Evolutionary conservation across 441 rosid genomes (phyloP).

Genomic region (Corymbia calophylla): DNA sequence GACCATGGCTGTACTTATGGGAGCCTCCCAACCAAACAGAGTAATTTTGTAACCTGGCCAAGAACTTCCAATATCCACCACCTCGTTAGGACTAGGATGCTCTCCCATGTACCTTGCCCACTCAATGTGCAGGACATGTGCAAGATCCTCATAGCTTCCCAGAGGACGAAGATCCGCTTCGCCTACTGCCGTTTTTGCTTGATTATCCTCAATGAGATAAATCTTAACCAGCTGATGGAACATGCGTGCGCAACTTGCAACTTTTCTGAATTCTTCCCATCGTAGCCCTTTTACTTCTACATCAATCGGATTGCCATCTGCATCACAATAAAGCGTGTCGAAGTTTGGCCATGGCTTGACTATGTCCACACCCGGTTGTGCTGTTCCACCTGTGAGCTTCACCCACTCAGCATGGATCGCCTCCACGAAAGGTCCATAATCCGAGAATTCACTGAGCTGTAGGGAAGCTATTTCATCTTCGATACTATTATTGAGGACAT

Average conservation of each 20-base stretch:
- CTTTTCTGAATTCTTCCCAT: neutral
- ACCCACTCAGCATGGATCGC: neutral
- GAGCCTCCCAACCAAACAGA: neutral
- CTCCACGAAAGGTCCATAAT: neutral
- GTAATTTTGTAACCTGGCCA: neutral
- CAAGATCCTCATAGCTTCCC: neutral
- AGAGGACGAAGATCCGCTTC: neutral
- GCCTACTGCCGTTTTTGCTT: neutral
- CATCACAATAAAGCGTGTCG: neutral
- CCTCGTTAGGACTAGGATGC: neutral
- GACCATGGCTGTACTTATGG: neutral
- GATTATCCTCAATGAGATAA: neutral
- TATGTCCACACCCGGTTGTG: neutral
- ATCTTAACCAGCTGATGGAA: neutral
- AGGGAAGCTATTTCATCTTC: neutral
- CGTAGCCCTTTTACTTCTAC: neutral
- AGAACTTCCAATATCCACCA: neutral
- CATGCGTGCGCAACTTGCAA: neutral
- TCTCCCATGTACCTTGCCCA: neutral
- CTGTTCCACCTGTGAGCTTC: neutral
- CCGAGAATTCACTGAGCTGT: neutral
- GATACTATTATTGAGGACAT: neutral
- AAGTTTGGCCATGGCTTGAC: neutral
- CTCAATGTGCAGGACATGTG: neutral
- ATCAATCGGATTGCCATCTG: neutral